phyloP scores from a whole-genome alignment of 23 red algal genomes.

The Gracilariopsis chorda region DNA sequence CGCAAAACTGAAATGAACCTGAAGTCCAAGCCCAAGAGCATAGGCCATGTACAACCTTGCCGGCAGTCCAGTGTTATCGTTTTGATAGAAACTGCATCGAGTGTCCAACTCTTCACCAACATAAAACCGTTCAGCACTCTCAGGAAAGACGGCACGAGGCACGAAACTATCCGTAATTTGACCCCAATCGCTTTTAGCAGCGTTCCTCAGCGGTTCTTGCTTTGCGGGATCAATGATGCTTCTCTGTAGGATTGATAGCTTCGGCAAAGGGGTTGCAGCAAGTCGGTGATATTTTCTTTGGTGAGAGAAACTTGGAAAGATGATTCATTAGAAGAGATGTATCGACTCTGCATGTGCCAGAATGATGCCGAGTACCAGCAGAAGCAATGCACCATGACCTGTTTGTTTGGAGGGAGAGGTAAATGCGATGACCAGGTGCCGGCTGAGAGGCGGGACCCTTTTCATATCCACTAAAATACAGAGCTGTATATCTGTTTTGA shows the following conservation, averaged over 20 bases:
- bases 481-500: no score
- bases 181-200: neutral
- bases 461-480: no score
- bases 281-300: neutral
- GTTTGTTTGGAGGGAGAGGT: no score
- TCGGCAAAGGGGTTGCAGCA: neutral
- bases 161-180: neutral
- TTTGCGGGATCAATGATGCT: neutral
- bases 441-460: no score
- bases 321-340: neutral
- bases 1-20: neutral
- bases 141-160: neutral
- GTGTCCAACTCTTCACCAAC: neutral
- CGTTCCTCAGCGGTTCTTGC: neutral
- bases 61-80: neutral
- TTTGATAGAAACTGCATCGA: neutral
- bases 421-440: no score
- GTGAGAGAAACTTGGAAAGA: neutral
- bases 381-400: no score
- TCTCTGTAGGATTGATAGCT: neutral
- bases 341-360: no score
- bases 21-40: neutral
- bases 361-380: no score
- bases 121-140: neutral
- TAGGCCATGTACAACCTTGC: neutral